A percentile compares a stretch with the other conserved stretches of the same genome.
Conservation (phyloP, 2,329 filamentous ascomycete species). For the Colletotrichum spaethianum region DNA sequence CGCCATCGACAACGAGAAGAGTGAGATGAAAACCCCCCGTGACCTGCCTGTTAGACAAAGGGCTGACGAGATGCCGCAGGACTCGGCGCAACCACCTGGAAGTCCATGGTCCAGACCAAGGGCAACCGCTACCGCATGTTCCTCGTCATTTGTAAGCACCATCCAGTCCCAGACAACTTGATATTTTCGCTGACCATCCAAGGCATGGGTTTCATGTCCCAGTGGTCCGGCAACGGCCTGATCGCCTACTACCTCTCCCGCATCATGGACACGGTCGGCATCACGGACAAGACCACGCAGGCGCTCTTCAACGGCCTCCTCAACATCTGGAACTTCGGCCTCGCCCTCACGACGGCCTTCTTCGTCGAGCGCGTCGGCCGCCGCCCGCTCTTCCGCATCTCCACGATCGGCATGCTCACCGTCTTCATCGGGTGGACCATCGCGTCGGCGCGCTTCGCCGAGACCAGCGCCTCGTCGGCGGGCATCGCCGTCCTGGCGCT, state of each 20-base stretch:
- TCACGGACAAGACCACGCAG: slow-evolving; percentile 46
- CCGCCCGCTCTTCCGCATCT: slow-evolving; percentile 46
- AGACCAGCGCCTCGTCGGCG: slow-evolving; percentile 47
- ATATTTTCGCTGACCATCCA: slow-evolving; percentile 33
- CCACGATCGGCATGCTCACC: slow-evolving; percentile 47
- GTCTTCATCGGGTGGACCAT: slow-evolving; percentile 54
- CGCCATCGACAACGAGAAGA: slow-evolving; percentile 56
- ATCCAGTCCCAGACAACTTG: background rate
- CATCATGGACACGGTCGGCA: slow-evolving; percentile 43
- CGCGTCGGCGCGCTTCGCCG: slow-evolving; percentile 50
- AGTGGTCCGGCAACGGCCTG: slow-evolving; percentile 54
- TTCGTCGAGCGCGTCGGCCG: slow-evolving; percentile 49
- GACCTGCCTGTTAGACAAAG: too few species aligned
- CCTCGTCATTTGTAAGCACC: slow-evolving; percentile 48
- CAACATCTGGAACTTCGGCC: slow-evolving; percentile 48
- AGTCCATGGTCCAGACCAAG: slow-evolving; percentile 48
- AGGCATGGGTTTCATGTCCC: slow-evolving; percentile 60
- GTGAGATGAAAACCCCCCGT: slow-evolving; percentile 48
- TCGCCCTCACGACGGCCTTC: slow-evolving; percentile 47
- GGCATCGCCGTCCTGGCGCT: slow-evolving; percentile 52
- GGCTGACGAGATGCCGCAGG: too few species aligned
- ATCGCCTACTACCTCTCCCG: slow-evolving; percentile 47
- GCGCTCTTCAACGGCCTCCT: slow-evolving; percentile 48
- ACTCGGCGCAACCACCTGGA: slow-evolving; percentile 47
- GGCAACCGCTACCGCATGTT: slow-evolving; percentile 53